These are phyloP conservation scores for Cryptosporidium sp. DNA, from an alignment of 169 alveolate genomes.

Conservation along the genomic window DNA sequence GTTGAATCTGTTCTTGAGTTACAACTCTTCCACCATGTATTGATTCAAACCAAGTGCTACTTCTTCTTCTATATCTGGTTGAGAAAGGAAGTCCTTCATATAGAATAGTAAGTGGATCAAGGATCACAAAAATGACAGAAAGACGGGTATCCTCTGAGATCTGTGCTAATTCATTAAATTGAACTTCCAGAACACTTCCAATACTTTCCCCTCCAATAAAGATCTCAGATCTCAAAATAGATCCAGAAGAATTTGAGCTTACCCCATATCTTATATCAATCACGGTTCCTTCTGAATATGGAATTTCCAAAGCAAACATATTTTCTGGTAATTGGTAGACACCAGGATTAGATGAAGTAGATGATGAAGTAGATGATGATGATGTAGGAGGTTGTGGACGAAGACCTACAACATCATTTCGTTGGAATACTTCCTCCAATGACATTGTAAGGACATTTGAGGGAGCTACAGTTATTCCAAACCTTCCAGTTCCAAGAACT, in stretches of 20 bases:
- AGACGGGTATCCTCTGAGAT: constrained; percentile 86
- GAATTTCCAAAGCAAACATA: constrained; percentile 59
- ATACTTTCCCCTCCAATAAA: constrained; percentile 91
- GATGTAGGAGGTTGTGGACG: constrained; percentile 83
- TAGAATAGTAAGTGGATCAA: constrained; percentile 84
- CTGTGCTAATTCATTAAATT: constrained; percentile 88
- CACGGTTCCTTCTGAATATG: constrained; percentile 63
- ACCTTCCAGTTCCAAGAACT: constrained; percentile 87
- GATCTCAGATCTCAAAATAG: constrained; percentile 86
- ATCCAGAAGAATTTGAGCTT: constrained; percentile 66
- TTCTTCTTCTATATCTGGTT: constrained; percentile 77
- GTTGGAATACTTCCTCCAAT: constrained; percentile 87
- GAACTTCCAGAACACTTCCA: constrained; percentile 91
- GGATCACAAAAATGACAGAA: constrained; percentile 89
- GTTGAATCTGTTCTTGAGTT: constrained; percentile 27
- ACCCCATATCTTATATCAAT: constrained; percentile 72
- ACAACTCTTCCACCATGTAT: constrained; percentile 29
- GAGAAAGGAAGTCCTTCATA: constrained; percentile 87
- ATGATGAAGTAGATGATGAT: constrained; percentile 80
- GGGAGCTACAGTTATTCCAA: constrained; percentile 94
- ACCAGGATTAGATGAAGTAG: constrained; percentile 52
- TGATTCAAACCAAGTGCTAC: constrained; percentile 73
- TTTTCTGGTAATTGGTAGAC: constrained; percentile 42
- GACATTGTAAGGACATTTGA: constrained; percentile 89
- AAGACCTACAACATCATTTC: constrained; percentile 93